Conservation (phyloP, 2,329 filamentous ascomycete species). For the Samsoniella hepiali region DNA sequence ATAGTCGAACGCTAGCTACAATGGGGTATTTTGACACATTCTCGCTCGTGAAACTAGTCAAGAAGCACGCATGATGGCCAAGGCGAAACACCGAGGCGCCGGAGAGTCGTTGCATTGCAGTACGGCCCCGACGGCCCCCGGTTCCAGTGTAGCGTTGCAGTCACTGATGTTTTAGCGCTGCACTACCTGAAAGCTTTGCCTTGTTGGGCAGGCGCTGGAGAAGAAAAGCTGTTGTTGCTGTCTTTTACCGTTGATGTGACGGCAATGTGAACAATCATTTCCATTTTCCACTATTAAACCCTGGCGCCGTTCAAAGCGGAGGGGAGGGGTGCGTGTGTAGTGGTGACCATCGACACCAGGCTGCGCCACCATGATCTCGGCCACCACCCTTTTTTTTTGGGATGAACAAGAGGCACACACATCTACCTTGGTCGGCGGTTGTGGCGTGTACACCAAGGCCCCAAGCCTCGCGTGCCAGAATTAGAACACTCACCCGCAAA, state of each 20-base stretch:
- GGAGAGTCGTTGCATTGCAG: neutral
- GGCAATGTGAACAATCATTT: neutral
- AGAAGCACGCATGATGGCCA: neutral
- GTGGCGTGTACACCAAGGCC: slow-evolving; percentile 5
- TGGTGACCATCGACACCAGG: neutral
- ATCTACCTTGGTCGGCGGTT: slow-evolving; percentile 4
- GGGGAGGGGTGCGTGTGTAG: neutral
- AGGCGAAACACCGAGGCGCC: neutral
- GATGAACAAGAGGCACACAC: neutral
- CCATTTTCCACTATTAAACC: neutral
- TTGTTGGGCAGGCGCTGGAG: neutral
- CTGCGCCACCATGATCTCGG: slow-evolving; percentile 15
- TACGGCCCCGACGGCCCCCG: slow-evolving; percentile 7
- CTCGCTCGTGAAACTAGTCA: neutral
- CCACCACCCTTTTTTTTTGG: neutral
- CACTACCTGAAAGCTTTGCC: neutral
- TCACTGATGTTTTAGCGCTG: neutral
- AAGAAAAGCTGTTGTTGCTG: neutral
- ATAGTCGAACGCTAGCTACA: neutral
- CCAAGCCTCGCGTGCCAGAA: neutral
- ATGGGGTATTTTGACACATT: neutral
- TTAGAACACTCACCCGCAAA: neutral
- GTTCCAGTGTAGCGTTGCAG: neutral
- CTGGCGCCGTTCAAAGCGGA: neutral
- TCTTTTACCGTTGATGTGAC: neutral